Conservation (phyloP, 306 rosid genomes). For the Hippophae tibetana region DNA sequence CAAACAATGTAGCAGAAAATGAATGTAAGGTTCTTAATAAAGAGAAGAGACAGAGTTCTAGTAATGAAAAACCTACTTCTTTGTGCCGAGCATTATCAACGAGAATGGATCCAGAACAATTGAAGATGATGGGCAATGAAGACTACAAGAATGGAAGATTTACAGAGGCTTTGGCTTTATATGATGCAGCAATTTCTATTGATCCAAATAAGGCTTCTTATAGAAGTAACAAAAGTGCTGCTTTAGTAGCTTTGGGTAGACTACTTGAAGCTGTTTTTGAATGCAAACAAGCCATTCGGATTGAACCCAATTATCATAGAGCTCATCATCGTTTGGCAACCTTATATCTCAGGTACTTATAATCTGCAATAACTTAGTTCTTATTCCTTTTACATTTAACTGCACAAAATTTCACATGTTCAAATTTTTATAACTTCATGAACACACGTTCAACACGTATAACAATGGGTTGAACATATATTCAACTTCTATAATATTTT, state of each 20-base stretch:
- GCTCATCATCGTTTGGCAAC: slow-evolving; percentile 84
- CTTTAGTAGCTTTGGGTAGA: slow-evolving; percentile 70
- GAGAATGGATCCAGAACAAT: slow-evolving; percentile 76
- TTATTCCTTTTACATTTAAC: too few species aligned
- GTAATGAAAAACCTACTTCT: slow-evolving; percentile 26
- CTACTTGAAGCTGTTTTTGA: slow-evolving; percentile 78
- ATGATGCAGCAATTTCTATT: slow-evolving; percentile 78
- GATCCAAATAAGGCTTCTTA: slow-evolving; percentile 78
- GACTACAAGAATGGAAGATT: slow-evolving; percentile 81
- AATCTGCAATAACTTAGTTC: neutral
- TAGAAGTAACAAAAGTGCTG: slow-evolving; percentile 83
- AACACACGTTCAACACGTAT: too few species aligned
- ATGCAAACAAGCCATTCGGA: slow-evolving; percentile 78
- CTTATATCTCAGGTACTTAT: slow-evolving; percentile 55
- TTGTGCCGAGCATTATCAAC: slow-evolving; percentile 73
- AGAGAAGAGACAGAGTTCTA: neutral
- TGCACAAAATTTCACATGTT: too few species aligned
- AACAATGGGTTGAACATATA: too few species aligned
- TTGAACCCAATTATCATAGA: slow-evolving; percentile 73
- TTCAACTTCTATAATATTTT: too few species aligned
- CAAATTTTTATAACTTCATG: too few species aligned
- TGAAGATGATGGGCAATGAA: slow-evolving; percentile 86
- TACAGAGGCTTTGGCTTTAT: slow-evolving; percentile 74
- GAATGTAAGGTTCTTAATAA: slow-evolving; percentile 5
- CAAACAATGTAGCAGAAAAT: slow-evolving; percentile 17